phyloP scores from a whole-genome alignment of 2,329 filamentous ascomycete species.

The Neofusicoccum ribis region DNA sequence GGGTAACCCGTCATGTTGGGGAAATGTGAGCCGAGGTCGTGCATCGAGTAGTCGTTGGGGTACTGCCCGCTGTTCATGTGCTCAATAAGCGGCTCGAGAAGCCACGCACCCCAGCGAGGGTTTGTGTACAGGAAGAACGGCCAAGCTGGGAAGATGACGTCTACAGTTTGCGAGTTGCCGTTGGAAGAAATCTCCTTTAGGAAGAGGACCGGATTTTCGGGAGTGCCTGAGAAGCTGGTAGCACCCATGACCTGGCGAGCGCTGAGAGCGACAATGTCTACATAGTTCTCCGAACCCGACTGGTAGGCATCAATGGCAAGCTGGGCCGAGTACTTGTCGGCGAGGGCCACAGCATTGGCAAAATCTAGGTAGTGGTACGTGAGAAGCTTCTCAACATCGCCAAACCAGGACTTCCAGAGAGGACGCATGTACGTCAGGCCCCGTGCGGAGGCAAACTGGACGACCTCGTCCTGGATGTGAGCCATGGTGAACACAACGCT shows the following conservation, averaged over 20 bases:
- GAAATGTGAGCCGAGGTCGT: conserved; percentile 71
- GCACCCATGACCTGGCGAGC: conserved; percentile 80
- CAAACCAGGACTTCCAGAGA: conserved; percentile 76
- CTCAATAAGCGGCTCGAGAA: conserved; percentile 77
- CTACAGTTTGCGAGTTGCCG: conserved; percentile 81
- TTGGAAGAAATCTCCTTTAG: conserved; percentile 85
- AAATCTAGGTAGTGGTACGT: conserved; percentile 78
- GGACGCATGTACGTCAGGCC: conserved; percentile 78
- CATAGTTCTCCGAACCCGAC: conserved; percentile 73
- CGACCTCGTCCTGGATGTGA: conserved; percentile 74
- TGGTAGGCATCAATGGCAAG: conserved; percentile 69
- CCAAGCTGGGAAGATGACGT: conserved; percentile 84
- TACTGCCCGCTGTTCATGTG: conserved; percentile 82
- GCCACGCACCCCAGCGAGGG: conserved; percentile 75
- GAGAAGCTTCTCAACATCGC: conserved; percentile 62
- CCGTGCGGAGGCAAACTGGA: conserved; percentile 74
- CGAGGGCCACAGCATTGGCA: conserved; percentile 61
- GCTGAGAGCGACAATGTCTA: conserved; percentile 74
- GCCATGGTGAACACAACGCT: conserved; percentile 74
- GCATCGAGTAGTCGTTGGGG: conserved; percentile 78
- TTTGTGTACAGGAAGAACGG: conserved; percentile 87
- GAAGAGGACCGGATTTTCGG: conserved; percentile 71
- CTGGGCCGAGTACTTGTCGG: conserved; percentile 71
- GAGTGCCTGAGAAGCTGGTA: conserved; percentile 71
- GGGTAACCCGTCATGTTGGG: conserved; percentile 76